Evolutionary conservation across 164 flowering plant species (phyloP).

Genomic region (grape (Vitis vinifera)): DNA sequence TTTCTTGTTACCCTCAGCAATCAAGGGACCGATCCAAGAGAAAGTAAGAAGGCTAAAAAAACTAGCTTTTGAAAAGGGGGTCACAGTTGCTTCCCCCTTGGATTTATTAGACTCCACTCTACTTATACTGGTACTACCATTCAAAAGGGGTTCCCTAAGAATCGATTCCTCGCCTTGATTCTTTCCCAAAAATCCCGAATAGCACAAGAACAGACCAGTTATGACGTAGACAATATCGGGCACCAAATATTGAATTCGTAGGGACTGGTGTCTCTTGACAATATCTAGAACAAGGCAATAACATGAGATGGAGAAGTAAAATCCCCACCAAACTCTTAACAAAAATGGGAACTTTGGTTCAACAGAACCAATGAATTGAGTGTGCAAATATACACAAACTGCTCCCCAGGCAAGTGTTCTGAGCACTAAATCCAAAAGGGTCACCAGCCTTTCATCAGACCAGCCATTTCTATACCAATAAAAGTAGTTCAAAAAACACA

Average conservation of each 20-base stretch:
- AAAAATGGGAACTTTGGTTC: conserved; percentile 40
- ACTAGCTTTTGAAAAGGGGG: conserved; percentile 51
- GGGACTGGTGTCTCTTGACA: conserved; percentile 17
- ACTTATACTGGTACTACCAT: conserved; percentile 22
- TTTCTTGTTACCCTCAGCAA: conserved; percentile 55
- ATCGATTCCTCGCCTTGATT: conserved; percentile 20
- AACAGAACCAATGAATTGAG: conserved; percentile 21
- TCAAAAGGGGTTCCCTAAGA: conserved; percentile 63
- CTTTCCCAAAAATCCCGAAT: conserved; percentile 42
- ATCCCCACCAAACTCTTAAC: conserved; percentile 61
- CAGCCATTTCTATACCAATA: conserved; percentile 60
- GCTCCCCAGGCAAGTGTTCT: conserved; percentile 52
- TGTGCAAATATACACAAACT: conserved; percentile 40
- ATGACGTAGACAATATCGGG: conserved; percentile 46
- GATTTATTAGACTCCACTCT: conserved; percentile 22
- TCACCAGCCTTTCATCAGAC: conserved; percentile 44
- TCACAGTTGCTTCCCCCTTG: conserved; percentile 34
- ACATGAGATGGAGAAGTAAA: conserved; percentile 42
- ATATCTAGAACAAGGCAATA: conserved; percentile 47
- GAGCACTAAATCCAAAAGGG: conserved; percentile 46
- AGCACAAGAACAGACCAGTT: conserved; percentile 47
- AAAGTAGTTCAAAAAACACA: conserved; percentile 43
- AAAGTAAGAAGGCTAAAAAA: conserved; percentile 51
- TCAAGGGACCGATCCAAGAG: conserved; percentile 61
- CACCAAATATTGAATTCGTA: conserved; percentile 29